Evolutionary conservation across 1,284 basidiomycete species (phyloP), one percentile per base, ranked within the genome.

Genomic region (Austroboletus niveus): DNA sequence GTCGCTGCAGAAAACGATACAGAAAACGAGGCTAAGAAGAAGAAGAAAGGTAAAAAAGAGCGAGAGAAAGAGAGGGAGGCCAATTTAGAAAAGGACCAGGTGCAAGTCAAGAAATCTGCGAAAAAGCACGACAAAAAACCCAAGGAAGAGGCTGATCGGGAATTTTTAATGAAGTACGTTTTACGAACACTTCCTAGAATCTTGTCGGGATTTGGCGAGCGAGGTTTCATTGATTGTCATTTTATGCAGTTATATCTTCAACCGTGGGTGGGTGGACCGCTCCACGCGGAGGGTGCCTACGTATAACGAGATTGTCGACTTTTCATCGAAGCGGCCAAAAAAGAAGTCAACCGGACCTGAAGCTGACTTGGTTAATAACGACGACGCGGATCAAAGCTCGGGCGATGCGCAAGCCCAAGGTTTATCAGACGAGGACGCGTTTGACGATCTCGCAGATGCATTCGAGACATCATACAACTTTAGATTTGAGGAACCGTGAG

Each of bases 221-320:
- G 22, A 4, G 4, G 32, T 34, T 34, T 34, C 14, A 34, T 10
- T 2, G 14, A 42, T 14, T 63, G 46, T 62, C 34, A 3, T 32
- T 47, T 53, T 8, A 5, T 15, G 14, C 57, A 96, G 94, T 69
- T 98, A 96, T 69, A 96, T 98, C 56, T 75, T 96, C 20, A 94
- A 94, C 68, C 89, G 94, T 36, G 94, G 94, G 1, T 98, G 94
- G 94, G 86, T 98, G 51, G 94, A 97, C 70, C 81, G 81, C 47
- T 77, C 84, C 4, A 72, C 77, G 9, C 76, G 80, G 24, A 85
- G 84, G 51, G 74, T 94, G 5, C 93, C 92, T 6, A 94, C 92
- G 0, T 94, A 94, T 69, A 74, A 82, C 42, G 92, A 95, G 66
- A 76, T 95, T 35, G 85, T 87, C 35, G 60, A 68, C 8, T 69